Base-by-base conservation (phyloP, 345 rosid species). In the Corymbia maculata region DNA sequence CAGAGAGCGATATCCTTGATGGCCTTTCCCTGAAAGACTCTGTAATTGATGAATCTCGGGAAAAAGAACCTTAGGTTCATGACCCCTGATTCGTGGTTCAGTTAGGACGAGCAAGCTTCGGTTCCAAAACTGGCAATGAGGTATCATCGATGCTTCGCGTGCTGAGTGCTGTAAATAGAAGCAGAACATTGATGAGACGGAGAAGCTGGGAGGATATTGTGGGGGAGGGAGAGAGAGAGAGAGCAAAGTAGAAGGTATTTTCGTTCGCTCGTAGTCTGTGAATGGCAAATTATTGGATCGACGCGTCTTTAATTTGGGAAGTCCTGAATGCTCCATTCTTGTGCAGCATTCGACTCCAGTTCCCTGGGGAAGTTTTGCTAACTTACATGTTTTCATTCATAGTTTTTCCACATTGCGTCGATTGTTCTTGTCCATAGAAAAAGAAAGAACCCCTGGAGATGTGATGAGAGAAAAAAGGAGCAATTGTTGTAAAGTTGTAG, bases 1-100 rank as follows among this genome's bases (percentile, higher is more conserved):
- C 99, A 57, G 99, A 94, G 88, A 93, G 91, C 86, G 98, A 96
- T 85, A 93, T 94, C 85, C 93, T 94, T 45, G 97, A 95, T 85
- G 94, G 96, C 32, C 91, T 96, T 86, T 95, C 98, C 7, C 90
- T 97, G 22, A 94, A 95, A 90, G 98, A 96, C 88, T 91, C 92
- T 6, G 92, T 89, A 13, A 92, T 95, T 42, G 96, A 97, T 51
- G 97, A 95, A 90, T 88, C 94, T 28, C 91, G 93, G 64, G 94
- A 94, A 90, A 94, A 89, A 90, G 93, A 94, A 85, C 90, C 95
- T 55, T 91, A 91, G 91, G 53, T 90, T 75, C 84, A 75, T 28
- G 53, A 28, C 57, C 59, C 22, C 52, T 28, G 49, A 42, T 22
- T 36, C 24, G 49, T 42, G 82, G 82, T 75, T 36, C 8, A 17